Base-by-base conservation (phyloP, 192 early-diverging fungal species). In the Obelidium mucronatum region DNA sequence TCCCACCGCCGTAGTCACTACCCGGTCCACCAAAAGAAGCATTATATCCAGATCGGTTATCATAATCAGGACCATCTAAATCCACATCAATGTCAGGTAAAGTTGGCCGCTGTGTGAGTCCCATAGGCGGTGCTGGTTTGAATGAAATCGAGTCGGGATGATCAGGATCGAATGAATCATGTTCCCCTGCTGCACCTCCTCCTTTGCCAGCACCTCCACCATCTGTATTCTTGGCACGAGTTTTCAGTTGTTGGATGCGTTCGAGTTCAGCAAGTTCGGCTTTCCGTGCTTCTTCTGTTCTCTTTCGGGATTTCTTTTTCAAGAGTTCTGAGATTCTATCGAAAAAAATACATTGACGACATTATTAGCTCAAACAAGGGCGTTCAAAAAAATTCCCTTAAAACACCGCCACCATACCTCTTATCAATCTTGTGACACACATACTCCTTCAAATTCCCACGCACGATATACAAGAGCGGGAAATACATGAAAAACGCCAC, bases 361-460 rank as follows among this genome's bases (percentile, higher is more conserved):
- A 19, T 15, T 48, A 19, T 48, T 48, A 48, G 44, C 34, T 67
- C 34, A 73, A 11, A 35, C 19, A 40, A 61, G 53, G 6, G 5
- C 69, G 73, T 31, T 48, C 11, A 48, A 48, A n/a, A n/a, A n/a
- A n/a, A n/a, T n/a, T n/a, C n/a, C n/a, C n/a, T 72, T 31, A 35
- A 40, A 40, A 51, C 58, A 59, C 17, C 77, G 36, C 35, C 17
- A n/a, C 15, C 76, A 62, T 87, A 94, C 93, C 94, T 76, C 80
- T 96, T 96, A 80, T 96, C 94, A 53, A 96, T 90, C 80, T 94
- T 94, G 83, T 94, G 92, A 64, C 91, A 93, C 65, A 91, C 93
- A 77, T 91, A 96, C 76, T 96, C 94, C 78, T 96, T 96, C 59
- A 96, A 80, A 75, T 95, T 96, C 24, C 94, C 94, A 37, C 87